Base-by-base conservation (phyloP, 176 grass and related monocot species). In the Aegilops bicornis region DNA sequence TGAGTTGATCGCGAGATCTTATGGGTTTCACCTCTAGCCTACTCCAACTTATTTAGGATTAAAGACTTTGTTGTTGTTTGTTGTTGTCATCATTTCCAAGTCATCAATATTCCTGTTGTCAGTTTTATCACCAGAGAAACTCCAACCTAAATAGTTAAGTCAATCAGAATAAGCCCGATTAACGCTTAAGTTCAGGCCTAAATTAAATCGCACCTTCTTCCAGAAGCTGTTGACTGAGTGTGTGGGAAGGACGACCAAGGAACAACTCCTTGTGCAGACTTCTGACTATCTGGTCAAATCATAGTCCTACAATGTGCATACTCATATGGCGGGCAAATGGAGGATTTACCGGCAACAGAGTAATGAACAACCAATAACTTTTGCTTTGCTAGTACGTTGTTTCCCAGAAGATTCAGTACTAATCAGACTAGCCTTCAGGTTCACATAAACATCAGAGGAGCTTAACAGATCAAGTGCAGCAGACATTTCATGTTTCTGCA, bases 401-500 rank as follows among this genome's bases (percentile, higher is more conserved):
- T 75, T 1, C 42, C 6, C 24, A 16, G 27, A 8, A 75, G 12
- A 50, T 27, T 76, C 43, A 1, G 4, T 25, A 50, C 43, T 76
- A 52, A 76, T 50, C 24, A 76, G 42, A 19, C 17, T 30, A 48
- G 23, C 72, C 23, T 75, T 48, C 39, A 17, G 2, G 72, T 75
- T 75, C 72, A 27, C 72, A 75, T 75, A 75, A 75, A 74, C 43
- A 24, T 17, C 72, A 19, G 8, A 30, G 72, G 17, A 19, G 42
- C 40, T 50, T 1, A 75, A 50, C 42, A 75, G 12, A 75, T 75
- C 72, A 16, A 48, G 24, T 75, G 73, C 24, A 24, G 61, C 22
- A 65, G 29, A 31, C 29, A 79, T 52, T 64, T 73, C 29, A 30
- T 70, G 50, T 79, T 79, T 79, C 52, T 50, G 52, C 65, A 64